phyloP scores from a whole-genome alignment of 768 basidiomycete genomes.

The Gyrodon lividus region DNA sequence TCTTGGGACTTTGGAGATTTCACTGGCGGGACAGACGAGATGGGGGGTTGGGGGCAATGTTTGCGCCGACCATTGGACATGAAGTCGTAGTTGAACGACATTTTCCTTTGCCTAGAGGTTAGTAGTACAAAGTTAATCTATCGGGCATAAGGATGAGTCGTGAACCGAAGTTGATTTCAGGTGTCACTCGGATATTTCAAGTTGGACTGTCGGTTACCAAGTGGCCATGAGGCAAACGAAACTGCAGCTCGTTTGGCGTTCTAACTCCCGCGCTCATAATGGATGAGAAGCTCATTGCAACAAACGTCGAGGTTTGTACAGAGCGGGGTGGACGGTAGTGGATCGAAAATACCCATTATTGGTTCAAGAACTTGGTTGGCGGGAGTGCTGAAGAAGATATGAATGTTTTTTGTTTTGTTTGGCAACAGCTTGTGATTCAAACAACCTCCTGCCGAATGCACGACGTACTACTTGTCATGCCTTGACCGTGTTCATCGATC shows the following conservation, averaged over 20 bases:
- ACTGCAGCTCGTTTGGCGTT: background rate
- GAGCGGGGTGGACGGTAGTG: background rate
- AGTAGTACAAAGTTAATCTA: constrained; percentile 19
- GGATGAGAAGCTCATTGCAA: background rate
- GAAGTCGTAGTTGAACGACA: constrained; percentile 19
- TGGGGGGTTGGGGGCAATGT: background rate
- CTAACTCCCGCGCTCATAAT: background rate
- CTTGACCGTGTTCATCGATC: too few species aligned
- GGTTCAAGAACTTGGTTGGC: background rate
- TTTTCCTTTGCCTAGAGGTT: constrained; percentile 7
- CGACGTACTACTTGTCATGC: too few species aligned
- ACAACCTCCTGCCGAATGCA: background rate
- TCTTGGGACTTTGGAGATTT: constrained; percentile 1
- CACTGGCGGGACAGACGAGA: background rate
- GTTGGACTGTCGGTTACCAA: constrained; percentile 21
- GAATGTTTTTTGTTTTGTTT: constrained; percentile 4
- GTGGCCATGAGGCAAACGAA: constrained; percentile 9
- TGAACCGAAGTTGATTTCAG: constrained; percentile 29
- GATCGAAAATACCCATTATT: too few species aligned
- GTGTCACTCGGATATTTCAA: background rate
- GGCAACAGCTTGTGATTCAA: constrained; percentile 1
- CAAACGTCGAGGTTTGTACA: background rate
- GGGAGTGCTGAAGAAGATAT: background rate
- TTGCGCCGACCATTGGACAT: constrained; percentile 7
- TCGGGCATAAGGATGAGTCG: background rate